phyloP scores from a whole-genome alignment of 768 basidiomycete genomes.

The Butyriboletus loyo region DNA sequence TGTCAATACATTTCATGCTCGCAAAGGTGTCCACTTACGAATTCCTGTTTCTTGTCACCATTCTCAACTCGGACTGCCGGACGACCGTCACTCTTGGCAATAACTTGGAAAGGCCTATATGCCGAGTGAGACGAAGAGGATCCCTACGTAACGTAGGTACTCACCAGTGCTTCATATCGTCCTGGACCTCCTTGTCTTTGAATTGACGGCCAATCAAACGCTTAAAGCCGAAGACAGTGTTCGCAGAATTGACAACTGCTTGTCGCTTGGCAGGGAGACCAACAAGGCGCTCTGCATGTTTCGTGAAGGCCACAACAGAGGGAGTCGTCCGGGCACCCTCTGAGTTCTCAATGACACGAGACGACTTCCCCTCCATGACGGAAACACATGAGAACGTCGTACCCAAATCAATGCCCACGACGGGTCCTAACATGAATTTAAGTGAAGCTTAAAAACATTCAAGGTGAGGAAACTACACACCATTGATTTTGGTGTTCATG shows the following conservation, averaged over 20 bases:
- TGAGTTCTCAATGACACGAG: constrained; percentile 95
- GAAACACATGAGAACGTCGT: constrained; percentile 91
- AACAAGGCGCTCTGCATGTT: constrained; percentile 94
- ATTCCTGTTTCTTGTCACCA: constrained; percentile 77
- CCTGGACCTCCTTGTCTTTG: constrained; percentile 89
- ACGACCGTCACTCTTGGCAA: constrained; percentile 66
- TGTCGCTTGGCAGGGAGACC: constrained; percentile 97
- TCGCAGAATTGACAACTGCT: constrained; percentile 91
- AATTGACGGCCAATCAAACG: constrained; percentile 93
- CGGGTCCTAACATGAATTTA: constrained; percentile 54
- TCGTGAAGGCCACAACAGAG: constrained; percentile 97
- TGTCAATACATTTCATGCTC: constrained; percentile 4
- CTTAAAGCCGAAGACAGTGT: constrained; percentile 94
- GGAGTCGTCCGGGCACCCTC: constrained; percentile 98
- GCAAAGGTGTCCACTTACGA: constrained; percentile 49
- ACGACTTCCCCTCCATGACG: constrained; percentile 93
- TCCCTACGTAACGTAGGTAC: constrained; percentile 9
- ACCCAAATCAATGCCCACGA: constrained; percentile 96
- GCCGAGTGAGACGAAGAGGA: background rate
- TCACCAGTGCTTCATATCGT: constrained; percentile 83
- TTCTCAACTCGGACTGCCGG: constrained; percentile 85
- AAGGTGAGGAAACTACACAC: constrained; percentile 37
- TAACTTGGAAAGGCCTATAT: constrained; percentile 76
- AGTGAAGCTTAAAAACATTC: background rate
- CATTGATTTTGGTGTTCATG: constrained; percentile 94